Evolutionary conservation across 108 stramenopile species (phyloP).

Genomic region (Fragilariopsis cylindrus): DNA sequence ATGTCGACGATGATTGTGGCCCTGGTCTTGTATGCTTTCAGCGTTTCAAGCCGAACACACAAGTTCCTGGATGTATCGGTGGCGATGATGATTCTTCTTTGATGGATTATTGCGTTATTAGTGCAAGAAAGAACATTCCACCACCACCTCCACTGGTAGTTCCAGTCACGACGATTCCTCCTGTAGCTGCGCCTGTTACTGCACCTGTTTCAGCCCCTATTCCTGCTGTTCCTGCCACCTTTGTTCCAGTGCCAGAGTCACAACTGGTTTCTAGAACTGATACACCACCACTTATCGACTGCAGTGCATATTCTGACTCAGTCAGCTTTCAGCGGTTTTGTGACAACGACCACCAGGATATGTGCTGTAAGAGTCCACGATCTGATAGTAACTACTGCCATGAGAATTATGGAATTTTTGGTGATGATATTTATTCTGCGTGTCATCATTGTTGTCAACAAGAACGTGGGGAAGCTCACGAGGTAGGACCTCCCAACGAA

Average conservation of each 20-base stretch:
- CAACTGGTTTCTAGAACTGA: neutral
- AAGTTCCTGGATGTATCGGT: constrained; percentile 25
- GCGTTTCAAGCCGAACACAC: constrained; percentile 21
- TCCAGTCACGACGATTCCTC: neutral
- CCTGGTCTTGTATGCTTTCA: constrained; percentile 41
- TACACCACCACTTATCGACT: constrained; percentile 20
- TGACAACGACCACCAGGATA: constrained; percentile 26
- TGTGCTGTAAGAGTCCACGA: constrained; percentile 43
- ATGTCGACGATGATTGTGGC: constrained; percentile 36
- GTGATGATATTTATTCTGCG: constrained; percentile 25
- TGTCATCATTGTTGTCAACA: constrained; percentile 38
- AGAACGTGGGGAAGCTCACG: constrained; percentile 13
- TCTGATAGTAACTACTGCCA: constrained; percentile 37
- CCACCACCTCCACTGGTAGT: neutral
- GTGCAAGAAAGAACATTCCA: neutral
- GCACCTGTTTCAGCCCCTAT: neutral
- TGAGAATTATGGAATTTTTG: constrained; percentile 26
- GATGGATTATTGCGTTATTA: constrained; percentile 20
- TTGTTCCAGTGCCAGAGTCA: neutral
- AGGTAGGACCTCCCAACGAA: constrained; percentile 22
- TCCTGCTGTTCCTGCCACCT: neutral
- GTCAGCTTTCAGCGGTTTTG: constrained; percentile 32
- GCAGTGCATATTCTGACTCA: constrained; percentile 1
- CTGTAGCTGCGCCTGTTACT: neutral
- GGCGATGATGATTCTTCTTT: constrained; percentile 5